Evolutionary conservation across 495 filamentous ascomycete species (phyloP), one percentile per base, ranked within the genome.

Genomic region (Cudoniella acicularis): DNA sequence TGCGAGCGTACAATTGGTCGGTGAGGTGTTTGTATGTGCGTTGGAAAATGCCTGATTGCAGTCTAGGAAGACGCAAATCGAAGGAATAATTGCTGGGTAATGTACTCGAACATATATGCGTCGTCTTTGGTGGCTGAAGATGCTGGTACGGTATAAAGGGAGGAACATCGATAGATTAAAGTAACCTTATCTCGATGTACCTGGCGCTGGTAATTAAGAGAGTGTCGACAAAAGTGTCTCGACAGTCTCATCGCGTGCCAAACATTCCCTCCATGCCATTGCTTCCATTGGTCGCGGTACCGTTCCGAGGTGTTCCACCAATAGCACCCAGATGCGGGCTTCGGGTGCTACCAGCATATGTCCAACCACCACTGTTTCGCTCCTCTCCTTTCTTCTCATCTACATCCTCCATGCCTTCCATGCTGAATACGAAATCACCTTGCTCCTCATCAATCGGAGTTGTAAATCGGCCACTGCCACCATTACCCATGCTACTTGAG

Each of bases 401-500:
- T 2, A 70, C 69, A 1, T 84, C 83, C 49, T 84, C 83, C 57
- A 89, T 87, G 55, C 89, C 88, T 64, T 91, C 88, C 87, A 92
- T 90, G 30, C 79, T 84, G 59, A 92, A 92, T n/a, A 91, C 87
- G 50, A 89, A 79, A 23, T 89, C 83, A 18, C 80, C 74, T 54
- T 88, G 84, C 63, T 92, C 88, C 61, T 88, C 84, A 49, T 90
- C 88, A 63, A 91, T 91, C 27, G 84, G 86, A 49, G 80, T 87
- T 0, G 84, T 86, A 61, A 81, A 82, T 17, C 79, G 69, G 3
- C 72, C 74, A 3, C 66, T 65, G 10, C 60, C 69, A 3, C 71
- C 75, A n/a, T 67, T 67, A 9, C 63, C 70, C 36, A 75, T 77
- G 54, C 72, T 77, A 20, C 79, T 79, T 50, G 75, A 81, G 65